Conservation (phyloP, 176 grass and related monocot species). For the Zea luxurians region DNA sequence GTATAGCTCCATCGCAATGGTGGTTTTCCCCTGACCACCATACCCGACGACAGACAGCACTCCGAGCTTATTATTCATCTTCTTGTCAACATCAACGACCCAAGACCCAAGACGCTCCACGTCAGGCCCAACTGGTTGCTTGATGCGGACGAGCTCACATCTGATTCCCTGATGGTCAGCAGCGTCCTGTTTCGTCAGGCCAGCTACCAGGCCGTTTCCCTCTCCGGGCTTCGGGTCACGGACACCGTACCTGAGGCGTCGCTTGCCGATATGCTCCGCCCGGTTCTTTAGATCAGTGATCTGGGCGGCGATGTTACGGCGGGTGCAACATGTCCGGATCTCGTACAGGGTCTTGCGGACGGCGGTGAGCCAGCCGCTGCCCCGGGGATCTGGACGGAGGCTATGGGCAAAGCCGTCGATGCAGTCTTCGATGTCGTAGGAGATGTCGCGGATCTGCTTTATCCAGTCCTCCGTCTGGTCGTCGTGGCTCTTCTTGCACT, state of each 20-base stretch:
- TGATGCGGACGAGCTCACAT: too few relatives aligned
- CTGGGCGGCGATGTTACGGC: not conserved
- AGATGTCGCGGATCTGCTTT: slow-evolving; percentile 18
- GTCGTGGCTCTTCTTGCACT: not conserved
- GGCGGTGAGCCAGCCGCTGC: not conserved
- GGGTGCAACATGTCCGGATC: not conserved
- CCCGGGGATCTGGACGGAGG: not conserved
- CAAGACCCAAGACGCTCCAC: too few relatives aligned
- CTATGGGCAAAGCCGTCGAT: not conserved
- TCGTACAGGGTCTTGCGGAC: not conserved
- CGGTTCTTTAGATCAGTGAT: not conserved
- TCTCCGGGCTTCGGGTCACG: not conserved
- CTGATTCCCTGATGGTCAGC: too few relatives aligned
- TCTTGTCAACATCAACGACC: too few relatives aligned
- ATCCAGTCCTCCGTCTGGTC: slow-evolving; percentile 11
- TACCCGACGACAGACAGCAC: too few relatives aligned
- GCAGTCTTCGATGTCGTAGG: slow-evolving; percentile 26
- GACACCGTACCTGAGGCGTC: not conserved
- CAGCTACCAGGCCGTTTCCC: too few relatives aligned
- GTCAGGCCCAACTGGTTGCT: too few relatives aligned
- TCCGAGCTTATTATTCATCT: too few relatives aligned
- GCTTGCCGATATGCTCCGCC: not conserved
- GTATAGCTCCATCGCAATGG: too few relatives aligned
- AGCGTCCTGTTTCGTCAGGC: too few relatives aligned
- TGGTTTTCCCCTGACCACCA: too few relatives aligned